Percentiles rank a stretch among this genome's conserved stretches.
Evolutionary conservation across 345 rosid genomes (phyloP).

Genomic region (Brassica nigra): DNA sequence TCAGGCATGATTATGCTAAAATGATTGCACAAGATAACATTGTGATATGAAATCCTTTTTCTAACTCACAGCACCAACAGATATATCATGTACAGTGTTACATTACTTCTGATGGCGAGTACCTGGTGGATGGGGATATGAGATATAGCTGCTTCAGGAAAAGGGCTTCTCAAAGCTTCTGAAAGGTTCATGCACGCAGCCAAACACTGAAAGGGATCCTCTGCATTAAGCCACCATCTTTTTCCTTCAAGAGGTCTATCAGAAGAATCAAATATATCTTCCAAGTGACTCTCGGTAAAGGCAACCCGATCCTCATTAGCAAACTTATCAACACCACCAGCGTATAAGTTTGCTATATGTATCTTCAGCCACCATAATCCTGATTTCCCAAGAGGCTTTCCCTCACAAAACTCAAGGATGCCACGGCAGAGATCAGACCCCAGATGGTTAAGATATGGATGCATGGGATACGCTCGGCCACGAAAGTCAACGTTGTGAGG

Average conservation of each 20-base stretch:
- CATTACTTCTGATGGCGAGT: neutral
- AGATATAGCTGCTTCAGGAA: neutral
- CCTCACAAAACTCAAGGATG: neutral
- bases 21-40: neutral
- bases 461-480: constrained; percentile 6
- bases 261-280: neutral
- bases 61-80: too few relatives aligned
- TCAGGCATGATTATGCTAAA: neutral
- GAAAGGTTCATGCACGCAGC: constrained; percentile 1
- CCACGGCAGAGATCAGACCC: neutral
- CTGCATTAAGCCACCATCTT: constrained; percentile 1
- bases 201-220: constrained; percentile 1
- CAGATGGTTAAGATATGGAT: neutral
- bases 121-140: neutral
- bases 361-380: neutral
- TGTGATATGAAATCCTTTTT: neutral
- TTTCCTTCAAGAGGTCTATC: neutral
- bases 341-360: neutral
- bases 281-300: neutral
- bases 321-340: neutral
- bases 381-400: neutral
- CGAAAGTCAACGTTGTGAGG: neutral
- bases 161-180: neutral
- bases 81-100: neutral
- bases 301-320: neutral